Conservation (phyloP, 768 basidiomycete genomes). For the Filobasidium floriforme region DNA sequence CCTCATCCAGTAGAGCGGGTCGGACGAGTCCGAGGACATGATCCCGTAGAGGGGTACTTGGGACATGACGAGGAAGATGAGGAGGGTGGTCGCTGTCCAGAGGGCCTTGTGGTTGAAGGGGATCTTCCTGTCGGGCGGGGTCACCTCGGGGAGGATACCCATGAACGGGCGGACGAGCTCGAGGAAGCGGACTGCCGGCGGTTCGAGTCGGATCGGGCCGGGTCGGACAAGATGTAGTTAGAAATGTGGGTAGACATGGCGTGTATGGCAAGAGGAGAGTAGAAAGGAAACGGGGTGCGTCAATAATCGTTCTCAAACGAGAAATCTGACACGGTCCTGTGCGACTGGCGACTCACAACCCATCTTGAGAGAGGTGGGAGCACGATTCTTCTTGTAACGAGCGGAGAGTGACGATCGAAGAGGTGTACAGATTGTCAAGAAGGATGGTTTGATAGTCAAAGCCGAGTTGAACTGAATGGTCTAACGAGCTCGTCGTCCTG, state of each 20-base stretch:
- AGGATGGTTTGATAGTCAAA: too few relatives aligned
- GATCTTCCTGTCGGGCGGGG: constrained; percentile 97
- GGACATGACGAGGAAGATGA: constrained; percentile 98
- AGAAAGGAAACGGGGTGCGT: not conserved
- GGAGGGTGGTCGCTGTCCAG: constrained; percentile 98
- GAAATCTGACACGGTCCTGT: too few relatives aligned
- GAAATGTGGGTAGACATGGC: too few relatives aligned
- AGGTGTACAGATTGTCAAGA: too few relatives aligned
- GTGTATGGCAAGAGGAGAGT: not conserved
- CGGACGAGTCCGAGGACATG: constrained; percentile 98
- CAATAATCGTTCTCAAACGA: not conserved
- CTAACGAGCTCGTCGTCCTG: too few relatives aligned
- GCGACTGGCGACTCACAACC: constrained; percentile 10
- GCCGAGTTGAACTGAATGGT: too few relatives aligned
- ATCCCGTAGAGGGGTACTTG: constrained; percentile 99
- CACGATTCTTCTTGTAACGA: too few relatives aligned
- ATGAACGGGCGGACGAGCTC: constrained; percentile 98
- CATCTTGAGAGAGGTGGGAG: not conserved
- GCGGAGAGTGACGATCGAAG: too few relatives aligned
- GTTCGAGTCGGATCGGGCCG: not conserved
- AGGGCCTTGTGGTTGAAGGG: constrained; percentile 97
- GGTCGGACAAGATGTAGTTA: too few relatives aligned
- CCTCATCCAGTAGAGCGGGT: constrained; percentile 99
- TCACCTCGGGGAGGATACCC: constrained; percentile 91
- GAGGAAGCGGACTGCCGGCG: constrained; percentile 73